phyloP scores from a whole-genome alignment of 75 land plant species.

The Ceratopteris richardii region DNA sequence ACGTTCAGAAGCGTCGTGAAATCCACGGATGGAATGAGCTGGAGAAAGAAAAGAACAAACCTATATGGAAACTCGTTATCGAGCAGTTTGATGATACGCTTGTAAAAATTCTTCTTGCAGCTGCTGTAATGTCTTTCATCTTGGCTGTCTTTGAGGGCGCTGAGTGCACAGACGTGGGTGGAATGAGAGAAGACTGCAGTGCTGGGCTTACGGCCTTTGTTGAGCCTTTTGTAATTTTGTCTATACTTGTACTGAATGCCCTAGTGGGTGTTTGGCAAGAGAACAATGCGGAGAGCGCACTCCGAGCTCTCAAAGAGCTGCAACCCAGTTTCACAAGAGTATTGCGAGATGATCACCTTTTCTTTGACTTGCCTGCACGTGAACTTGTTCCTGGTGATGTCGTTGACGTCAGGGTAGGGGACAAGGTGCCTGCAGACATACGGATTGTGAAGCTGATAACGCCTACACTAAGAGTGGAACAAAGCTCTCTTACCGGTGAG shows the following conservation, averaged over 20 bases:
- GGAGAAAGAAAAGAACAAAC: slow-evolving; percentile 50
- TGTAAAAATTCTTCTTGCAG: slow-evolving; percentile 66
- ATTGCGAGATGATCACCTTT: slow-evolving; percentile 40
- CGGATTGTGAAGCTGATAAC: slow-evolving; percentile 50
- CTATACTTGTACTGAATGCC: slow-evolving; percentile 70
- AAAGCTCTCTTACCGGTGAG: slow-evolving; percentile 84
- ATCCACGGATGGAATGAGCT: slow-evolving; percentile 73
- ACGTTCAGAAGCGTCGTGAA: slow-evolving; percentile 39
- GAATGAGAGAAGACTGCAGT: slow-evolving; percentile 12
- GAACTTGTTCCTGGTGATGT: slow-evolving; percentile 93
- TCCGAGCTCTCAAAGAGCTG: slow-evolving; percentile 82
- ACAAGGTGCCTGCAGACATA: slow-evolving; percentile 89
- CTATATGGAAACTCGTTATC: slow-evolving; percentile 62
- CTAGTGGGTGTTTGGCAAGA: slow-evolving; percentile 92
- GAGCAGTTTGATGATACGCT: slow-evolving; percentile 82
- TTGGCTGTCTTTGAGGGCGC: slow-evolving; percentile 39
- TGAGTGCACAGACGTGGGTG: neutral
- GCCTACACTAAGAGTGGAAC: slow-evolving; percentile 66
- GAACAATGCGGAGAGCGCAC: slow-evolving; percentile 81
- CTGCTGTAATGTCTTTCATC: slow-evolving; percentile 61
- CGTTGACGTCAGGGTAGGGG: slow-evolving; percentile 73
- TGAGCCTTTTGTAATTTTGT: slow-evolving; percentile 71
- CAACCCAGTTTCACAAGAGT: slow-evolving; percentile 68
- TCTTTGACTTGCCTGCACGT: slow-evolving; percentile 61
- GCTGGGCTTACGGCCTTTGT: slow-evolving; percentile 57